A percentile compares a stretch with the other conserved stretches of the same genome.
Conservation (phyloP, 75 land plant genomes). For the Pseudotsuga menziesii region DNA sequence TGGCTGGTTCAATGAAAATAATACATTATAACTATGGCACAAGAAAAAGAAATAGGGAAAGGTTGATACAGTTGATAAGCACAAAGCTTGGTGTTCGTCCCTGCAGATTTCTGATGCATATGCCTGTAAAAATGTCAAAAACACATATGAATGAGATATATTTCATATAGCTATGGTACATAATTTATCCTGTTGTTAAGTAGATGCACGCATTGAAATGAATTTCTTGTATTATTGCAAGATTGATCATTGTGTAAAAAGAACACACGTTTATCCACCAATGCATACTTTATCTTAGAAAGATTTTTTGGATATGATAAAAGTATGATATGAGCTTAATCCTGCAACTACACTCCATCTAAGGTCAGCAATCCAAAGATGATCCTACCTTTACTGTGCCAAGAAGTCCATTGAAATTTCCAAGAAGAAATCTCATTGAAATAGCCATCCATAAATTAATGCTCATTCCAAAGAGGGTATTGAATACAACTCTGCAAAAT, state of each 20-base stretch:
- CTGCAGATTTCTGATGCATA: no score
- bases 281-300: not conserved
- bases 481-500: conserved; percentile 59
- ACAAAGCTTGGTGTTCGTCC: no score
- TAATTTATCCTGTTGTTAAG: not conserved
- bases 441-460: conserved; percentile 79
- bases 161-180: no score
- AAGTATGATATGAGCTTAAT: not conserved
- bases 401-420: conserved; percentile 66
- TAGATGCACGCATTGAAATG: not conserved
- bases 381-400: conserved; percentile 66
- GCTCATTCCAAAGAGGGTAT: conserved; percentile 75
- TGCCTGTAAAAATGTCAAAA: no score
- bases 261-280: not conserved
- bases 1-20: not conserved
- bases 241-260: not conserved
- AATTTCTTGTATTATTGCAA: not conserved
- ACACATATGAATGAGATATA: not conserved
- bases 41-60: not conserved
- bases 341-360: no score
- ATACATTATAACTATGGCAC: not conserved
- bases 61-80: no score
- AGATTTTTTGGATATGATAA: not conserved
- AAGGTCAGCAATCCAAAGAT: not conserved
- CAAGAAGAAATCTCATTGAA: conserved; percentile 64